Base-by-base conservation (phyloP, 1,139 yeast genomes). In the Hansenula sp. region DNA sequence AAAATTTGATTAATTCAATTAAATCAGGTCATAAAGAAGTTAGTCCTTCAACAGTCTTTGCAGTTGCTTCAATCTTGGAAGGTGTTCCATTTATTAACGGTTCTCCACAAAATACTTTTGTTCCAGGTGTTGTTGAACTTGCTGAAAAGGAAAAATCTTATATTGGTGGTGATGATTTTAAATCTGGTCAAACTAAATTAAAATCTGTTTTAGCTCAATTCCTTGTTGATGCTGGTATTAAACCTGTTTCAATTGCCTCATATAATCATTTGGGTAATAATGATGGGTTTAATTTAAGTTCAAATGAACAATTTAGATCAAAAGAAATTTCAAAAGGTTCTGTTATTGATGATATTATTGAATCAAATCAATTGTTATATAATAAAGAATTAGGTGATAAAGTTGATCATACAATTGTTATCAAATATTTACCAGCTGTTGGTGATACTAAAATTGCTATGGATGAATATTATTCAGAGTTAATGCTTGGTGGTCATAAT, bases 401-500 rank as follows among this genome's bases (percentile, higher is more conserved):
- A 48, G 85, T 90, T 50, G 97, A 90, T 60, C 97, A 90, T 67
- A 85, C 96, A 68, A 89, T 90, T 64, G 97, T 90, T 50, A 90
- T 90, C 71, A 90, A 90, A 70, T 89, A 90, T 65, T 70, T 90
- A 60, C 85, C 87, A 45, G 97, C 97, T 10, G 97, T 90, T 42
- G 96, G 96, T 36, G 97, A 90, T 65, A 82, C 95, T 52, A 90
- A 90, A 74, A 96, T 90, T 48, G 97, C 97, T 41, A 90, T 90
- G 97, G 97, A 90, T 65, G 97, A 90, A 71, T 90, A 90, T 69
- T 88, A 89, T 71, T 84, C 95, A 46, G 97, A 90, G 67, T 79
- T 90, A 62, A 89, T 90, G 97, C 77, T 90, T 57, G 97, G 97
- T 47, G 97, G 97, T 37, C 97, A 89, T 70, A 90, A 89, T 71